Evolutionary conservation across 164 flowering plant genomes (phyloP).

Genomic region (Santalum album): DNA sequence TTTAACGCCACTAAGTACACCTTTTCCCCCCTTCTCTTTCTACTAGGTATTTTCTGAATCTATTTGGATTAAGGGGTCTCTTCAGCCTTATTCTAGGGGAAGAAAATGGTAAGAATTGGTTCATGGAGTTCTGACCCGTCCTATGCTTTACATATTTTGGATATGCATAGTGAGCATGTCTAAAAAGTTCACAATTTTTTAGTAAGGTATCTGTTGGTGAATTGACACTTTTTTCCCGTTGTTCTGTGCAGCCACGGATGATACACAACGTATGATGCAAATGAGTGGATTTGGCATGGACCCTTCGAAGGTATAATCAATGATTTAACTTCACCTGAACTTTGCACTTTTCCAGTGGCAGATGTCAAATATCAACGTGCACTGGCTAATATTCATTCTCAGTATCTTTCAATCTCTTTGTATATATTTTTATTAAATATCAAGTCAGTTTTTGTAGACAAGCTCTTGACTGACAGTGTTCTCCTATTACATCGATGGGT

Average conservation of each 20-base stretch:
- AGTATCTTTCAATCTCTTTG: no score
- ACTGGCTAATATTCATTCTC: no score
- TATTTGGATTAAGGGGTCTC: constrained; percentile 90
- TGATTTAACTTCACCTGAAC: background rate
- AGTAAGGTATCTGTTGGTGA: background rate
- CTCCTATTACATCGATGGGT: no score
- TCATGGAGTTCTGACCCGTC: background rate
- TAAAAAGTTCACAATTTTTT: no score
- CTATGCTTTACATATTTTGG: background rate
- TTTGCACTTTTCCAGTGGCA: background rate
- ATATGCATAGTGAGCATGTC: no score
- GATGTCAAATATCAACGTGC: background rate
- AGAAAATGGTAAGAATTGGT: constrained; percentile 70
- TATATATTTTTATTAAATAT: no score
- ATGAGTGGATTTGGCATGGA: constrained; percentile 97
- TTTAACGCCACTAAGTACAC: background rate
- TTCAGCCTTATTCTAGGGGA: constrained; percentile 97
- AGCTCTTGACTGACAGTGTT: no score
- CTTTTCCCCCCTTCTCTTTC: background rate
- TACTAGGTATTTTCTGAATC: constrained; percentile 89
- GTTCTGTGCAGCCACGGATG: constrained; percentile 74
- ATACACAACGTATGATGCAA: constrained; percentile 97
- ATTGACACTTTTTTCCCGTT: background rate
- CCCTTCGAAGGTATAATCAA: constrained; percentile 71
- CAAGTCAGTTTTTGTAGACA: no score